A percentile compares a stretch with the other conserved stretches of the same genome.
Evolutionary conservation across 768 basidiomycete genomes (phyloP).

Genomic region (Xerocomellus amylosporus): DNA sequence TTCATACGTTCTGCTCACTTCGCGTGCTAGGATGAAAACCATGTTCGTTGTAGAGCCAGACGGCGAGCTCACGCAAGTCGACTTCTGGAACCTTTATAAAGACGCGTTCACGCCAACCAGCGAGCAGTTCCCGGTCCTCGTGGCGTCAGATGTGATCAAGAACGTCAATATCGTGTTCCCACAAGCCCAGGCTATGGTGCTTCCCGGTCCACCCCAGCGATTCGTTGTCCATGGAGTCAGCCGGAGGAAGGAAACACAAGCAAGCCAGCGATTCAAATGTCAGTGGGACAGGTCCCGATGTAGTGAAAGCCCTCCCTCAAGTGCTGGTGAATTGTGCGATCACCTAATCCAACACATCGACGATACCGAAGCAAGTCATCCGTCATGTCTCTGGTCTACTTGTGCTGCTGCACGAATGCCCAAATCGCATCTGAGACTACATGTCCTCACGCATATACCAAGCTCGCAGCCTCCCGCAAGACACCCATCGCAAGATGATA

Average conservation of each 20-base stretch:
- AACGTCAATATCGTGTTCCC: slow-evolving; percentile 85
- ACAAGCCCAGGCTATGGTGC: slow-evolving; percentile 83
- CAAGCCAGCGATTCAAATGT: slow-evolving; percentile 68
- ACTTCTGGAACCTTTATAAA: slow-evolving; percentile 94
- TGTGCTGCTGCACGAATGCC: slow-evolving; percentile 51
- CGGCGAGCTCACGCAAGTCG: slow-evolving; percentile 87
- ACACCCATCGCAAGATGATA: slow-evolving; percentile 71
- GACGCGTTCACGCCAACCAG: slow-evolving; percentile 68
- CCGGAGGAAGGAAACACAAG: slow-evolving; percentile 55
- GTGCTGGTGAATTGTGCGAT: slow-evolving; percentile 66
- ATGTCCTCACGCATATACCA: slow-evolving; percentile 76
- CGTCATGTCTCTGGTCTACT: slow-evolving; percentile 68
- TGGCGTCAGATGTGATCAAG: slow-evolving; percentile 93
- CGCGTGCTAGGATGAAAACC: slow-evolving; percentile 73
- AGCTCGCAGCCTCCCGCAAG: slow-evolving; percentile 51
- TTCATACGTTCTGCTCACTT: slow-evolving; percentile 11
- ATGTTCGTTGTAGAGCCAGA: slow-evolving; percentile 77
- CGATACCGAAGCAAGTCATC: slow-evolving; percentile 42
- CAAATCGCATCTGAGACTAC: slow-evolving; percentile 55
- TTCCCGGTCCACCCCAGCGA: slow-evolving; percentile 63
- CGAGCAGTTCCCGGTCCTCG: slow-evolving; percentile 59
- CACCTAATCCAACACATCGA: slow-evolving; percentile 63
- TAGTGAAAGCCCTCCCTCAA: slow-evolving; percentile 41
- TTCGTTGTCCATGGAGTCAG: slow-evolving; percentile 90
- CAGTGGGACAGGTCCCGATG: slow-evolving; percentile 71